Conservation (phyloP, 257 asterid species). For the Penstemon barbatus region DNA sequence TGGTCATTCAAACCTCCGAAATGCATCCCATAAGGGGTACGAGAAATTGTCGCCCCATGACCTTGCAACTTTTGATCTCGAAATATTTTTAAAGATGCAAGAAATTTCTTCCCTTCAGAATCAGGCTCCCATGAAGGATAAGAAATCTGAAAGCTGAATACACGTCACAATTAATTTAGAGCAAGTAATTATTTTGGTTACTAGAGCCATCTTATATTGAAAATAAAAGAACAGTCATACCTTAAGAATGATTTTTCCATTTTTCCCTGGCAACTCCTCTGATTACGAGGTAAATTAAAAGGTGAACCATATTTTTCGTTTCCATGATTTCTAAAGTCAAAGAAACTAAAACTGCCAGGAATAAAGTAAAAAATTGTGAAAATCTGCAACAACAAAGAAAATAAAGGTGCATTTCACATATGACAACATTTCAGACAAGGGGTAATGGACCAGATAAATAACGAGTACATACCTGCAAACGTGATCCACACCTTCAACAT, state of each 20-base stretch:
- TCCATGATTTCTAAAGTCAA: conserved; percentile 83
- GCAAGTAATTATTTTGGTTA: neutral
- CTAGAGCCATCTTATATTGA: neutral
- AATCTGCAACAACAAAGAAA: neutral
- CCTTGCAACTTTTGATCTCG: conserved; percentile 69
- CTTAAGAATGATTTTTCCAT: conserved; percentile 95
- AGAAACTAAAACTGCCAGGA: conserved; percentile 75
- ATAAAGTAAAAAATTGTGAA: neutral
- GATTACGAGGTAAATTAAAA: conserved; percentile 45
- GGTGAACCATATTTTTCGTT: conserved; percentile 81
- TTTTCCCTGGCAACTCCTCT: conserved; percentile 97
- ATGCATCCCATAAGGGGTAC: conserved; percentile 37
- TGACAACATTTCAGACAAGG: conserved; percentile 16
- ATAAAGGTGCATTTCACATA: neutral
- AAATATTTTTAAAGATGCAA: conserved; percentile 54
- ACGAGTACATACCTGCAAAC: conserved; percentile 66
- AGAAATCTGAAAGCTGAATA: conserved; percentile 69
- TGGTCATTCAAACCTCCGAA: conserved; percentile 40
- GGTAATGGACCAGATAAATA: conserved; percentile 8
- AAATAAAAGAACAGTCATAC: conserved; percentile 35
- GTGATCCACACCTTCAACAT: conserved; percentile 91
- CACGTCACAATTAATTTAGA: conserved; percentile 9
- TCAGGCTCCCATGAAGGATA: conserved; percentile 89
- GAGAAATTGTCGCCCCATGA: conserved; percentile 35
- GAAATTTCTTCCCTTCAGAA: conserved; percentile 70